Evolutionary conservation across 192 early-diverging fungal species (phyloP).

Genomic region (Bifiguratus adelaidae): DNA sequence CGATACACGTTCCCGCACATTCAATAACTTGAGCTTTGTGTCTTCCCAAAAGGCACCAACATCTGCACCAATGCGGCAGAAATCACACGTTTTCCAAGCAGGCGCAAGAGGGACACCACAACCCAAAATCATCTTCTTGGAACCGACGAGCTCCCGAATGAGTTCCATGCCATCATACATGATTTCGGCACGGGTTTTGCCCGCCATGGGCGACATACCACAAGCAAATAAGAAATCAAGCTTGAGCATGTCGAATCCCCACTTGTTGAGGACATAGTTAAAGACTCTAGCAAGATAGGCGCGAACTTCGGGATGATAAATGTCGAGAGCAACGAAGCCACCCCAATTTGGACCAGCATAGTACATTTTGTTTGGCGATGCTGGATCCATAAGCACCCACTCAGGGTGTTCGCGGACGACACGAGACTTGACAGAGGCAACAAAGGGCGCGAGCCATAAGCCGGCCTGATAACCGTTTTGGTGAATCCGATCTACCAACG

Average conservation of each 20-base stretch:
- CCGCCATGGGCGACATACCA: conserved; percentile 24
- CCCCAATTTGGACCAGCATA: conserved; percentile 25
- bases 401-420: conserved; percentile 31
- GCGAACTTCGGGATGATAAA: conserved; percentile 25
- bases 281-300: conserved; percentile 28
- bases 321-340: conserved; percentile 30
- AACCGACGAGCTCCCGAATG: conserved; percentile 23
- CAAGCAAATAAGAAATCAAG: conserved; percentile 40
- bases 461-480: conserved; percentile 22
- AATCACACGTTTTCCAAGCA: conserved; percentile 30
- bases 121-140: conserved; percentile 27
- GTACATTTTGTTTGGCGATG: conserved; percentile 2
- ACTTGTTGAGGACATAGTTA: conserved; percentile 22
- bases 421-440: conserved; percentile 21
- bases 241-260: conserved; percentile 37
- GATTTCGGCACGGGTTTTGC: conserved; percentile 34
- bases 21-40: conserved; percentile 22
- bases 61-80: conserved; percentile 38
- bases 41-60: conserved; percentile 37
- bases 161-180: conserved; percentile 39
- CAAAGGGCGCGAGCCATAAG: conserved; percentile 36
- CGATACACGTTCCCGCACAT: conserved; percentile 39
- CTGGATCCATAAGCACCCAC: conserved; percentile 22
- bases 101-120: conserved; percentile 35
- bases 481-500: conserved; percentile 19